Evolutionary conservation across 2,329 filamentous ascomycete genomes (phyloP).

Genomic region (Knufia petricola): DNA sequence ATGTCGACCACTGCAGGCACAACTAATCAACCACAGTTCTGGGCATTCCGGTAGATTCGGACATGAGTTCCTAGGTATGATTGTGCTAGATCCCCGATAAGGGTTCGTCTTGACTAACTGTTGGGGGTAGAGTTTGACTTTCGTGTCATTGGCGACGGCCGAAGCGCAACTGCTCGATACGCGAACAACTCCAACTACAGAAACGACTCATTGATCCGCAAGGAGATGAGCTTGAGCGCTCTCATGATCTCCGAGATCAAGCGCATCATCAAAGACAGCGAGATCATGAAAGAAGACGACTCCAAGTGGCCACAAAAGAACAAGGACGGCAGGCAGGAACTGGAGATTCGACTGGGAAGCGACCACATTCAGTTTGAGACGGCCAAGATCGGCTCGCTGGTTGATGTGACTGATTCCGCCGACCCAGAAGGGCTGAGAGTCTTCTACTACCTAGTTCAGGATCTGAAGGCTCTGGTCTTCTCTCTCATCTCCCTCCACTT

Average conservation of each 20-base stretch:
- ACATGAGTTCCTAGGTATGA: conserved; percentile 85
- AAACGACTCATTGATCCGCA: conserved; percentile 95
- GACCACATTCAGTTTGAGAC: conserved; percentile 99
- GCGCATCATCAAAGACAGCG: conserved; percentile 91
- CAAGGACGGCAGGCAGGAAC: conserved; percentile 92
- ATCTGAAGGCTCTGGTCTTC: conserved; percentile 92
- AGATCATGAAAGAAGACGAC: conserved; percentile 98
- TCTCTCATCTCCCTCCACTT: conserved; percentile 94
- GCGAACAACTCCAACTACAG: conserved; percentile 99
- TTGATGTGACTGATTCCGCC: conserved; percentile 90
- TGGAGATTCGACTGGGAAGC: conserved; percentile 86
- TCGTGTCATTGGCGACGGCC: conserved; percentile 79
- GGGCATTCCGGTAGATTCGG: conserved; percentile 95
- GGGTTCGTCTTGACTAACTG: no score
- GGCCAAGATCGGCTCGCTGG: conserved; percentile 92
- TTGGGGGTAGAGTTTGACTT: conserved; percentile 99
- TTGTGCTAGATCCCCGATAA: no score
- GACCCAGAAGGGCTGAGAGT: conserved; percentile 93
- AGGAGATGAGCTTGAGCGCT: conserved; percentile 99
- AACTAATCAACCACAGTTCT: conserved; percentile 56
- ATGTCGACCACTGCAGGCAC: conserved; percentile 26
- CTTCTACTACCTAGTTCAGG: conserved; percentile 97
- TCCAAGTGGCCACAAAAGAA: conserved; percentile 99
- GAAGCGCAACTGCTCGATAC: conserved; percentile 88
- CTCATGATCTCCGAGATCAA: conserved; percentile 88